Conservation (phyloP, 1,139 yeast genomes). For the Taiozyma sp. region DNA sequence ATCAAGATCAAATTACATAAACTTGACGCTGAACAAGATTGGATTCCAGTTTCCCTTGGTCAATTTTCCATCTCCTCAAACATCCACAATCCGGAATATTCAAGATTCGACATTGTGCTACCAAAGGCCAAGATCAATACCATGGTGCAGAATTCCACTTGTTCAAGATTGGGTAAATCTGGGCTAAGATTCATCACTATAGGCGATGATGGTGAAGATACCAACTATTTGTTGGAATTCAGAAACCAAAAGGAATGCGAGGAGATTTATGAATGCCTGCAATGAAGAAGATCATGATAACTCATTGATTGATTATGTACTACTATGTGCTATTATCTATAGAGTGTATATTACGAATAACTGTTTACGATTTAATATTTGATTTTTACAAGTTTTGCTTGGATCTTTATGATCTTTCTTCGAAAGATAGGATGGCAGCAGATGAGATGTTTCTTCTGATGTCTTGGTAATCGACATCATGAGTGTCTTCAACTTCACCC, state of each 20-base stretch:
- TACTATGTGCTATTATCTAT: neutral
- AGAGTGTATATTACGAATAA: neutral
- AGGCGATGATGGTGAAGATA: constrained; percentile 16
- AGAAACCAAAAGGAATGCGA: constrained; percentile 18
- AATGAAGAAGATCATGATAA: neutral
- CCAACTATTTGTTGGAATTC: constrained; percentile 20
- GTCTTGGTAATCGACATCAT: constrained; percentile 91
- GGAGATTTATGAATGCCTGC: constrained; percentile 18
- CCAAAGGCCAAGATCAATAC: constrained; percentile 3
- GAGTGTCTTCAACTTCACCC: constrained; percentile 99
- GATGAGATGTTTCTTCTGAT: constrained; percentile 76
- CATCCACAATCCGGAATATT: constrained; percentile 16
- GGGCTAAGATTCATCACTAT: constrained; percentile 19
- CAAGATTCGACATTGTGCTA: constrained; percentile 12
- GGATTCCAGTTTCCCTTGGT: constrained; percentile 23
- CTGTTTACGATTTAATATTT: neutral
- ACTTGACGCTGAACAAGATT: constrained; percentile 20
- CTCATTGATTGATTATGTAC: neutral
- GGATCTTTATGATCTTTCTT: constrained; percentile 10
- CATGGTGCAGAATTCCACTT: constrained; percentile 14
- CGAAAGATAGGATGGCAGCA: constrained; percentile 59
- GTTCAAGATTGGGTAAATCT: constrained; percentile 21
- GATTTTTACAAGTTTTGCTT: neutral
- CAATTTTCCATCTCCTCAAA: constrained; percentile 19
- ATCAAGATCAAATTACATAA: constrained; percentile 22